Base-by-base conservation (phyloP, 2,329 filamentous ascomycete species). In the Davidsoniella eucalypti region DNA sequence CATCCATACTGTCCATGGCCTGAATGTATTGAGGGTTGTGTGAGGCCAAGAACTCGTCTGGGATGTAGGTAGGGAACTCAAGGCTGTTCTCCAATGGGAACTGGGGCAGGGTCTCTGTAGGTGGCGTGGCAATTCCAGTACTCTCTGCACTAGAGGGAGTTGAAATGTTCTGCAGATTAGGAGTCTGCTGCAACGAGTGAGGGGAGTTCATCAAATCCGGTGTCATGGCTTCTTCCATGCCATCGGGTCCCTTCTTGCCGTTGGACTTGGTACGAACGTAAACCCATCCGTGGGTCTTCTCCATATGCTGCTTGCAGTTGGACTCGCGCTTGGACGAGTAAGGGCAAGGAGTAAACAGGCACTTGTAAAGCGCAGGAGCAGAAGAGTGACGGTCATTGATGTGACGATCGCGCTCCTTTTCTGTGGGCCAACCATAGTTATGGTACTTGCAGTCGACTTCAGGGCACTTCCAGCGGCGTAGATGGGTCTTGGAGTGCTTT, bases 291-390 rank as follows among this genome's bases (percentile, higher is more conserved):
- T 96, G 88, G 0, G 86, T 83, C 66, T 95, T 95, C 69, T 96
- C 90, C 88, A 95, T 95, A 67, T 96, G 88, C 65, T 95, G 90
- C 64, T 95, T 95, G 75, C 87, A 93, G 65, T 96, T 96, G 55
- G 84, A 92, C 68, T 94, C 84, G 53, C 88, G 82, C 72, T 96
- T 96, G 9, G 88, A 94, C 61, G 87, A 84, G 69, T 96, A 96
- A 0, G 84, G 80, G 72, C 92, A 96, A 21, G 82, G 82, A 58
- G 79, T 73, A 66, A 76, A 96, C 44, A 79, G 67, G 67, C 92
- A 98, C 67, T 85, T 80, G 65, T 80, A 94, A 69, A 93, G 80
- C 41, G 79, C 72, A 4, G 92, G 88, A 33, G 80, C 73, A 49
- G 76, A 68, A 16, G 85, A 88, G 68, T 98, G 92, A 69, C 93